Evolutionary conservation across 495 filamentous ascomycete genomes (phyloP), one percentile per base, ranked within the genome.

Genomic region (Penicillium paxilli): DNA sequence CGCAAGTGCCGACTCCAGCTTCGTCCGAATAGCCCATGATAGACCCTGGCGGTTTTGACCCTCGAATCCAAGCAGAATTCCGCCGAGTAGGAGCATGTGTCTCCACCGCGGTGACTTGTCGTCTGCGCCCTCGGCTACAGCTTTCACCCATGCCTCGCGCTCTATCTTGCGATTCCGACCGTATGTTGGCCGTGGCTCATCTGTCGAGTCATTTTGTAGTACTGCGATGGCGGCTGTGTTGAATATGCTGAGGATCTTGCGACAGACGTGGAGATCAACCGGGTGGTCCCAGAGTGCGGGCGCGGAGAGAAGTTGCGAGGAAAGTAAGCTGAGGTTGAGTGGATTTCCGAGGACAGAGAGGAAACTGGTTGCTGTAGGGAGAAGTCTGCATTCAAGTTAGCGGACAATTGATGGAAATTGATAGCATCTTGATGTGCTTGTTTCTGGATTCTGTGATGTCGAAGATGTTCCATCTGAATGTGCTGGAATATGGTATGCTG

Each of bases 281-380:
- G 81, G 80, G 30, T 80, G 79, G 24, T 84, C 74, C 94, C 94
- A 98, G 70, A 98, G 83, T 2, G 93, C 89, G 2, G 89, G 92
- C 0, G 92, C 87, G 9, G 83, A 83, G 20, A 98, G 83, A 30
- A 97, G 79, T 53, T 96, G 92, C n/a, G 90, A 91, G 1, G 92
- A 89, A 44, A 98, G 84, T 4, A 98, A 81, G 8, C 88, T 90
- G 59, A 96, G 69, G 61, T 98, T 98, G 28, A 96, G 79, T 10
- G 92, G 94, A 59, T 98, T 98, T 28, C 83, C 85, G 33, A 98
- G 84, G 26, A 86, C 83, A 19, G 90, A 87, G 21, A 98, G 77
- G 23, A 98, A 83, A 22, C 88, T 86, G 23, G 88, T 85, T 14
- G 93, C 90, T 32, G 88, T 93, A 44, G 81, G 84, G 56, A 94